A percentile compares a stretch with the other conserved stretches of the same genome.
Conservation (phyloP, 257 asterid species). For the Pogostemon cablin region DNA sequence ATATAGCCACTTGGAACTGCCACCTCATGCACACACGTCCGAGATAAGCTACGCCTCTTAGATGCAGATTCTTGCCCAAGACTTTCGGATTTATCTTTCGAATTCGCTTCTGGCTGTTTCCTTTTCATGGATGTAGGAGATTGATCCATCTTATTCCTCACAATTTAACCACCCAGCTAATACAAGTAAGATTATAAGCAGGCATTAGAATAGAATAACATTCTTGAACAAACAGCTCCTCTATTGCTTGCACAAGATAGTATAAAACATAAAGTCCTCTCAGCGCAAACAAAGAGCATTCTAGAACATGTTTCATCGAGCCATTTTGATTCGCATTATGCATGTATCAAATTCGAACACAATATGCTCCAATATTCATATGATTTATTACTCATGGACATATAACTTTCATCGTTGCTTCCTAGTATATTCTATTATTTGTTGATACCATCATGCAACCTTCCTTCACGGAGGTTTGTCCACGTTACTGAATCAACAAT, state of each 20-base stretch:
- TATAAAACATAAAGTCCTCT: not conserved
- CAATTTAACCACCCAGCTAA: slow-evolving; percentile 22
- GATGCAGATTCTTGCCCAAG: slow-evolving; percentile 46
- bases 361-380: not conserved
- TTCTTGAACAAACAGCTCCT: slow-evolving; percentile 11
- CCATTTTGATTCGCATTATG: not conserved
- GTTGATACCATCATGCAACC: not conserved
- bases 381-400: not conserved
- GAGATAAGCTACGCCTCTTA: slow-evolving; percentile 54
- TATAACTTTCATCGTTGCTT: not conserved
- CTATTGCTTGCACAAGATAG: not conserved
- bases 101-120: slow-evolving; percentile 55
- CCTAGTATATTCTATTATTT: not conserved
- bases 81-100: slow-evolving; percentile 36
- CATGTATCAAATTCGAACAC: not conserved
- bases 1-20: slow-evolving; percentile 77
- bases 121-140: slow-evolving; percentile 58
- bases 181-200: not conserved
- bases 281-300: not conserved
- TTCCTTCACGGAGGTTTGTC: no score
- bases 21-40: slow-evolving; percentile 94
- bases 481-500: not conserved
- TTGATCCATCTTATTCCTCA: slow-evolving; percentile 41
- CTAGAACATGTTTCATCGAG: no score
- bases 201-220: not conserved